Evolutionary conservation across 495 filamentous ascomycete species (phyloP), one percentile per base, ranked within the genome.

Genomic region (Podospora australis): DNA sequence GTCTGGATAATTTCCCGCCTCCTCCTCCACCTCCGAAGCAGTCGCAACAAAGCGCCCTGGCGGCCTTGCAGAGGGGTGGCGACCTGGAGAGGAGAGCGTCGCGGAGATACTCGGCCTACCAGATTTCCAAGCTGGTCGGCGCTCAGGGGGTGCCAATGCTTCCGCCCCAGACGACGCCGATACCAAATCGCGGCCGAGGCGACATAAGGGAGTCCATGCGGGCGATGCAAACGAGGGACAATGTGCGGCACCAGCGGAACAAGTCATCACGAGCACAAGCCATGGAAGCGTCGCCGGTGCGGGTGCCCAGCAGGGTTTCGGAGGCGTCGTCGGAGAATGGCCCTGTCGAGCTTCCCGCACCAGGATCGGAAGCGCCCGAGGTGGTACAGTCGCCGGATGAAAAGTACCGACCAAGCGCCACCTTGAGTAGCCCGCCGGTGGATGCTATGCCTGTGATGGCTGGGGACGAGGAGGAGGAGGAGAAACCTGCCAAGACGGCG

Each of bases 21-120:
- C 78, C 77, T 2, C 85, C 86, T 10, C 87, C 86, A 6, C 86
- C 86, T 9, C 84, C 86, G 8, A 83, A 87, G 38, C 83, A 84
- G 19, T 86, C 87, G 54, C 82, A 90, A 54, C 85, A 94, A 59
- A 91, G 95, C 71, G 92, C 92, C 7, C 72, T 98, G 41, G 88
- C 87, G 30, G 90, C 90, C 35, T 66, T 98, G 51, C 94, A 97
- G 63, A 75, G 87, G 62, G 89, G 90, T 44, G 88, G 90, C 4
- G 88, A 95, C 48, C 70, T 97, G n/a, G 91, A 97, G 59, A 78
- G 92, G 54, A 79, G 92, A 55, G 94, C 92, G 8, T 97, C 94
- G 3, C 77, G 90, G 56, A 73, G 92, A 55, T 97, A 96, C 60
- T 96, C 90, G 24, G 83, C 85, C 32, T 98, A 97, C 67, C 94